Evolutionary conservation across 1,284 basidiomycete genomes (phyloP).

Genomic region (Golubevia pallescens): DNA sequence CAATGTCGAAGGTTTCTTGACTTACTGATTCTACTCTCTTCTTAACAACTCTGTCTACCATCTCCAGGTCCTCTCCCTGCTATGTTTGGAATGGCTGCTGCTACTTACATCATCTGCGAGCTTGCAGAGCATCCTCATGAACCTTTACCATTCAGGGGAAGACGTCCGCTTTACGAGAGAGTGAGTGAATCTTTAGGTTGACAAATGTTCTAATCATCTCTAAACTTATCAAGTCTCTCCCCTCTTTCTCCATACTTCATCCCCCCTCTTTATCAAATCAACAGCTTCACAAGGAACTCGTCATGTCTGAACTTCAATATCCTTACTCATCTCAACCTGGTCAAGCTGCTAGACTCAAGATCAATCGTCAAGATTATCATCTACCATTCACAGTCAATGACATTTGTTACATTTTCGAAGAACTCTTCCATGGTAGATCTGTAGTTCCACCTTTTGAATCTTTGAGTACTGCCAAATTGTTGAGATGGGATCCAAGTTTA

Average conservation of each 20-base stretch:
- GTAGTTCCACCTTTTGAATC: slow-evolving; percentile 50
- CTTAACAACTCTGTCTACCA: not conserved
- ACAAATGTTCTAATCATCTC: no score
- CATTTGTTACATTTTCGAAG: slow-evolving; percentile 51
- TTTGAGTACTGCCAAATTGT: slow-evolving; percentile 25
- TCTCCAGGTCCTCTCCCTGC: slow-evolving; percentile 46
- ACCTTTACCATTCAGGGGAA: slow-evolving; percentile 26
- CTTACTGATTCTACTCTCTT: not conserved
- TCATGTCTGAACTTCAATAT: slow-evolving; percentile 21
- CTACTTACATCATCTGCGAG: slow-evolving; percentile 58
- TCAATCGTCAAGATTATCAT: slow-evolving; percentile 11
- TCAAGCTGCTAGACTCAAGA: no score
- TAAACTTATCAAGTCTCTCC: no score
- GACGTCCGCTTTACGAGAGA: not conserved
- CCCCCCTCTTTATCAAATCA: not conserved
- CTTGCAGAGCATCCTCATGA: slow-evolving; percentile 50
- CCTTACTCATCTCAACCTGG: slow-evolving; percentile 3
- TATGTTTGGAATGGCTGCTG: slow-evolving; percentile 60
- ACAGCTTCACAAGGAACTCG: slow-evolving; percentile 18
- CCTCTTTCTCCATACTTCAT: not conserved
- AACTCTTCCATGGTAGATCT: slow-evolving; percentile 48
- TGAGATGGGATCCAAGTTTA: slow-evolving; percentile 53
- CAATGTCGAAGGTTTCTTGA: no score
- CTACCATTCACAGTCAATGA: slow-evolving; percentile 57
- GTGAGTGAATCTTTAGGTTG: not conserved